phyloP scores from a whole-genome alignment of 2,329 filamentous ascomycete genomes.

The Fonsecaea nubica region DNA sequence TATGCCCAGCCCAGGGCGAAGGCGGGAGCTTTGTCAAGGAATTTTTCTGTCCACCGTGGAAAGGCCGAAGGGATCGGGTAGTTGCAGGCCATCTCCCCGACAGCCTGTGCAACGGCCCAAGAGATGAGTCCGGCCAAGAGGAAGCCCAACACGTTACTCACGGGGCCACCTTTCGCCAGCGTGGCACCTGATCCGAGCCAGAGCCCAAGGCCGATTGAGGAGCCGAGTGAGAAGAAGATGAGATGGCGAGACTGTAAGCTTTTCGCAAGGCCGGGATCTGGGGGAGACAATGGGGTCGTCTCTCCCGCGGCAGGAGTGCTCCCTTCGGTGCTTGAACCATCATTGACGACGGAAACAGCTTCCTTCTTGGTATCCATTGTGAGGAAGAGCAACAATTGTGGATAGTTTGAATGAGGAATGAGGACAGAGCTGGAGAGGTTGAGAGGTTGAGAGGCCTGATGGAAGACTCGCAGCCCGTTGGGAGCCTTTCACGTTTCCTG shows the following conservation, averaged over 20 bases:
- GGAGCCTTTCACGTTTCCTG: too few species aligned
- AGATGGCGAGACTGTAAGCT: slow-evolving; percentile 44
- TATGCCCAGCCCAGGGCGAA: slow-evolving; percentile 59
- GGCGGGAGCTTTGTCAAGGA: slow-evolving; percentile 52
- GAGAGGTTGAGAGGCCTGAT: too few species aligned
- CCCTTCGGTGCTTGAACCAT: too few species aligned
- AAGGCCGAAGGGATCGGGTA: slow-evolving; percentile 57
- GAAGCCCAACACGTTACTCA: slow-evolving; percentile 55
- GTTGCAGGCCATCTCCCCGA: slow-evolving; percentile 56
- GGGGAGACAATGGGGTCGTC: too few species aligned
- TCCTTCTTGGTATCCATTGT: too few species aligned
- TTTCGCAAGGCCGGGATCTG: not conserved
- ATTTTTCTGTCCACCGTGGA: slow-evolving; percentile 57
- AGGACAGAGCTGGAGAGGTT: too few species aligned
- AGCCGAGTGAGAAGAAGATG: slow-evolving; percentile 50
- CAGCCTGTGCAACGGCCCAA: slow-evolving; percentile 55
- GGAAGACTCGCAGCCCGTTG: too few species aligned
- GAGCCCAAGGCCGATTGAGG: slow-evolving; percentile 56
- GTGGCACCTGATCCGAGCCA: slow-evolving; percentile 56
- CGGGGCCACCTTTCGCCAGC: slow-evolving; percentile 52
- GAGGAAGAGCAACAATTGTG: too few species aligned
- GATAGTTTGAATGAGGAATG: too few species aligned
- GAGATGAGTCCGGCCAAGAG: slow-evolving; percentile 49
- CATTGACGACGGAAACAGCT: too few species aligned
- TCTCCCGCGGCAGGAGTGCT: too few species aligned